phyloP scores from a whole-genome alignment of 768 basidiomycete species.

The Cystobasidium onofrii region DNA sequence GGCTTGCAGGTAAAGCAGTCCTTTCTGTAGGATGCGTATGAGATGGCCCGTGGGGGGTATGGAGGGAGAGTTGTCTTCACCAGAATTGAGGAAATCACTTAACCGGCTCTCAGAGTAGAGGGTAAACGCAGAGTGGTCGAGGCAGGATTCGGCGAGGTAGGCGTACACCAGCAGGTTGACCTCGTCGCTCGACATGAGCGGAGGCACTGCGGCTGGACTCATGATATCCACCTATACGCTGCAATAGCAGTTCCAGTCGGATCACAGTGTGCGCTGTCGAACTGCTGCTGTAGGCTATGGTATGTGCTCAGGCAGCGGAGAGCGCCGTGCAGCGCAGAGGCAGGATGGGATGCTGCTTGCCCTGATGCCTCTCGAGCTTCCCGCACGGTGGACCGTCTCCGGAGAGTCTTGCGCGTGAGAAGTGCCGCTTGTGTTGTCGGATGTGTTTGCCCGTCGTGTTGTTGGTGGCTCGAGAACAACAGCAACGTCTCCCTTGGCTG shows the following conservation, averaged over 20 bases:
- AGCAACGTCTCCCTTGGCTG: too few species aligned
- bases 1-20: constrained; percentile 40
- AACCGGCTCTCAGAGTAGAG: constrained; percentile 38
- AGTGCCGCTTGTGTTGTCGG: too few species aligned
- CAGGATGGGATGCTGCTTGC: too few species aligned
- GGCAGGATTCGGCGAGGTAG: constrained; percentile 40
- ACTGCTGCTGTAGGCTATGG: too few species aligned
- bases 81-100: constrained; percentile 1
- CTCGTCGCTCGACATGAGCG: constrained; percentile 36
- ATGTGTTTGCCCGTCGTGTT: too few species aligned
- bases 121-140: constrained; percentile 37
- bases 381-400: too few species aligned
- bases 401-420: too few species aligned
- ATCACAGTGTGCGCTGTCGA: too few species aligned
- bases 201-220: constrained; percentile 4
- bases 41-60: constrained; percentile 39
- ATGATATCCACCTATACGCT: not conserved
- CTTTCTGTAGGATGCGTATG: constrained; percentile 40
- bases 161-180: constrained; percentile 41
- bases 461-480: too few species aligned
- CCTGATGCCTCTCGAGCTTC: too few species aligned
- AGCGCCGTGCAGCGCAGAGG: too few species aligned
- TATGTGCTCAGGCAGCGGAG: too few species aligned
- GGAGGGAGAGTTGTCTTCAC: constrained; percentile 25
- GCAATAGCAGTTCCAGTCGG: not conserved